phyloP scores from a whole-genome alignment of 1,139 yeast genomes.

The Suhomyces choctaworum region DNA sequence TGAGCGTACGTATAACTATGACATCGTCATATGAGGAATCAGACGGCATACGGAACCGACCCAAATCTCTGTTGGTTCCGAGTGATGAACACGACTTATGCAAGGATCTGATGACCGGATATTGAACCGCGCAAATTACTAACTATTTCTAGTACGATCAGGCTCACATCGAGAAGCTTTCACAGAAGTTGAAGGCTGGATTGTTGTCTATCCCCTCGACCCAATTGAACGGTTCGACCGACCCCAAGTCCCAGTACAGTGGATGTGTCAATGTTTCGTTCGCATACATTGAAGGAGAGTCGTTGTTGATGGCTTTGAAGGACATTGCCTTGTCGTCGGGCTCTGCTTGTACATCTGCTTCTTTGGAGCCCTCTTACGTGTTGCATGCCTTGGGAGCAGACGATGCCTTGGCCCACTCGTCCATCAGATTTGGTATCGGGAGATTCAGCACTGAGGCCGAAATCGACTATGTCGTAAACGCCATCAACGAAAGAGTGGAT shows the following conservation, averaged over 20 bases:
- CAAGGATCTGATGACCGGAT: slow-evolving; percentile 24
- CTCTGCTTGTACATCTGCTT: slow-evolving; percentile 99
- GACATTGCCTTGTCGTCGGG: slow-evolving; percentile 96
- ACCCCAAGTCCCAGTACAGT: slow-evolving; percentile 61
- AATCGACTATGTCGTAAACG: slow-evolving; percentile 86
- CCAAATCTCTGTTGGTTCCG: slow-evolving; percentile 10
- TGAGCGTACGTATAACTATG: slow-evolving; percentile 36
- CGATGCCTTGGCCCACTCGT: slow-evolving; percentile 96
- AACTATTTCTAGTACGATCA: slow-evolving; percentile 55
- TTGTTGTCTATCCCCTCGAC: slow-evolving; percentile 84
- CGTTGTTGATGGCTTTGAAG: slow-evolving; percentile 93
- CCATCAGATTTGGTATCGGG: slow-evolving; percentile 96
- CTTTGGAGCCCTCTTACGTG: slow-evolving; percentile 95
- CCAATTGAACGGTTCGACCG: slow-evolving; percentile 80
- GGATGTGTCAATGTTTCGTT: slow-evolving; percentile 97
- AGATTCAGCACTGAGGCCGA: slow-evolving; percentile 96
- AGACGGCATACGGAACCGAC: slow-evolving; percentile 2
- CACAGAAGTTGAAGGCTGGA: slow-evolving; percentile 71
- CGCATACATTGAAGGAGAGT: slow-evolving; percentile 98
- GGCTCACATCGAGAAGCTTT: slow-evolving; percentile 65
- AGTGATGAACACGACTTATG: slow-evolving; percentile 16
- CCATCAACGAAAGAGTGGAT: slow-evolving; percentile 85
- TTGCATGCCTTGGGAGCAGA: slow-evolving; percentile 96
- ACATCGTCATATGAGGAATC: slow-evolving; percentile 10
- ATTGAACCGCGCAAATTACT: slow-evolving; percentile 19